Evolutionary conservation across 192 early-diverging fungal genomes (phyloP).

Genomic region (Mortierella antarctica): DNA sequence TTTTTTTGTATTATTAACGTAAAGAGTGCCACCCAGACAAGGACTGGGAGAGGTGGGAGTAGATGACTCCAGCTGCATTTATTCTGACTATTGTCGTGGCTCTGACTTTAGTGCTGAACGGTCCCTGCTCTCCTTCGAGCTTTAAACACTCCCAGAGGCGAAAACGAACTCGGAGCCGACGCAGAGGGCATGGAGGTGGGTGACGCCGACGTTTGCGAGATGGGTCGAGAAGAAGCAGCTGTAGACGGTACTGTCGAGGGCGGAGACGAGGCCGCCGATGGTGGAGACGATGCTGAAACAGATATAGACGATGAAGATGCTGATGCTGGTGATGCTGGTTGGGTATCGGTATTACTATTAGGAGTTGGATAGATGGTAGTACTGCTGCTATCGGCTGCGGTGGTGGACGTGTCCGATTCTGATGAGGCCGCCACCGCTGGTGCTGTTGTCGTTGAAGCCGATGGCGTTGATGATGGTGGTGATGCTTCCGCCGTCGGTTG

Average conservation of each 20-base stretch:
- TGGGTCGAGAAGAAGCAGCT: not conserved
- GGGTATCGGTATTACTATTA: not conserved
- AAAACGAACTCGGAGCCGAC: constrained; percentile 6
- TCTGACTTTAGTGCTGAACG: constrained; percentile 18
- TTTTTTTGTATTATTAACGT: too few relatives aligned
- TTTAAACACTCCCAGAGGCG: constrained; percentile 32
- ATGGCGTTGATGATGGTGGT: not conserved
- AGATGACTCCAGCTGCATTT: too few relatives aligned
- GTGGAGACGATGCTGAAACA: not conserved
- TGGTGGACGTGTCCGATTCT: not conserved
- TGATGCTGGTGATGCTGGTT: not conserved
- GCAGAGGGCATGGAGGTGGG: constrained; percentile 3
- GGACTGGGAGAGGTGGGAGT: too few relatives aligned
- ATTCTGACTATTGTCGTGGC: too few relatives aligned
- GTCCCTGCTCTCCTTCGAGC: constrained; percentile 44
- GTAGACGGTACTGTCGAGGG: not conserved
- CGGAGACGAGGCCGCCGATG: not conserved
- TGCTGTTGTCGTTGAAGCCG: not conserved
- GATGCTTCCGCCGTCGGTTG: not conserved
- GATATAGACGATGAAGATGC: not conserved
- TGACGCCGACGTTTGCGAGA: not conserved
- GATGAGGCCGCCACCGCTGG: not conserved
- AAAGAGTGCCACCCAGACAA: too few relatives aligned
- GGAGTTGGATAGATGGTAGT: not conserved
- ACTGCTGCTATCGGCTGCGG: not conserved